These are phyloP conservation scores for Pseudocercospora fijiensis DNA, from an alignment of 2,329 filamentous ascomycete genomes.

Conservation along the genomic window DNA sequence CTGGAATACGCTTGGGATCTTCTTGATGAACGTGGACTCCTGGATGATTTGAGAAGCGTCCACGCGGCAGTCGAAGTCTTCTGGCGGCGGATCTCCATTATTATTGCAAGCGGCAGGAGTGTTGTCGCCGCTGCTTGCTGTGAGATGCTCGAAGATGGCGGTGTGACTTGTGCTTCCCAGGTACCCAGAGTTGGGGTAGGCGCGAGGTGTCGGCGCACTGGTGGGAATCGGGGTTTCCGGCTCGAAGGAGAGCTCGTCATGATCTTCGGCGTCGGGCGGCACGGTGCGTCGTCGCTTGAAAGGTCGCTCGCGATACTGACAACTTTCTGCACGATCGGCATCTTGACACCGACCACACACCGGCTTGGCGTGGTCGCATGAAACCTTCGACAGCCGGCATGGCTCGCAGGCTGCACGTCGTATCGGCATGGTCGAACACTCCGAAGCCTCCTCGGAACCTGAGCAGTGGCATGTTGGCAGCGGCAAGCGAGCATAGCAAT, in stretches of 20 bases:
- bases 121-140: constrained; percentile 20
- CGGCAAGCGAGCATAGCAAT: background rate
- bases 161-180: constrained; percentile 37
- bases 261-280: background rate
- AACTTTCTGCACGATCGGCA: constrained; percentile 24
- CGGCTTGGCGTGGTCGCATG: constrained; percentile 34
- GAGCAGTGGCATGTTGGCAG: background rate
- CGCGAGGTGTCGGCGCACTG: constrained; percentile 15
- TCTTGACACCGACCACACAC: constrained; percentile 32
- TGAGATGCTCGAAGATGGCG: constrained; percentile 37
- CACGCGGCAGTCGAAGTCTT: constrained; percentile 15
- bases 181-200: constrained; percentile 40
- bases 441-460: background rate
- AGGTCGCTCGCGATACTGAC: constrained; percentile 33
- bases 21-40: constrained; percentile 26
- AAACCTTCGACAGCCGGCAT: constrained; percentile 34
- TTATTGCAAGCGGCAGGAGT: background rate
- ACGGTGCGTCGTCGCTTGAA: constrained; percentile 29
- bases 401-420: constrained; percentile 35
- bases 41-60: constrained; percentile 25
- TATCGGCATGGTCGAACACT: constrained; percentile 13
- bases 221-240: constrained; percentile 14
- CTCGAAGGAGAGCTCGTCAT: constrained; percentile 6
- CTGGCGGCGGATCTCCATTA: background rate
- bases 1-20: constrained; percentile 17